Evolutionary conservation across 75 land plant genomes (phyloP), one percentile per base, ranked within the genome.

Genomic region (Cunninghamia lanceolata): DNA sequence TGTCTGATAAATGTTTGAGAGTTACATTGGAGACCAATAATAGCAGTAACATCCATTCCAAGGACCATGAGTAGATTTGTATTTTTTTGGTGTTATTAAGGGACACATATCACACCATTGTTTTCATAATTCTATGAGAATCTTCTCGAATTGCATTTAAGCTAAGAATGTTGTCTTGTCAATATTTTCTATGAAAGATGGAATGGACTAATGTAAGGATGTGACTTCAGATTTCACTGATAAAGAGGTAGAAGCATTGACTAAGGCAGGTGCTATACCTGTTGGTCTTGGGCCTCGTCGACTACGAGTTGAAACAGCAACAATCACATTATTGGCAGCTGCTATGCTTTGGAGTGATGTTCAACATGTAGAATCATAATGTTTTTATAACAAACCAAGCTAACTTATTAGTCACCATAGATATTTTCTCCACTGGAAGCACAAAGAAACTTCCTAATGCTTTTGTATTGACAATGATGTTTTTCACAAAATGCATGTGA

Each of bases 301-400:
- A 34, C 85, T 97, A 43, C 90, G 99, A 36, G 99, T 96, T 43
- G 99, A 97, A 88, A 97, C 99, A 32, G 99, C 98, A 70, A 95
- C 98, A 38, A 87, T 97, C 14, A 91, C 99, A 63, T 90, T 97
- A 47, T 87, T 97, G 19, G 83, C 98, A 76, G 88, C 94, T 53
- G 87, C 91, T 15, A 93, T 93, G 96, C 63, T 97, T 59, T 92
- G 97, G 92, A 88, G 91, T 81, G 94, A 94, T 84, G 90, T 92
- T 36, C 86, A 90, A 54, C 84, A 28, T 28, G 43, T 80, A 6
- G 34, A 45, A 71, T 71, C 15, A 34, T 71, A 15, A 71, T 34
- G 3, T 71, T 45, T n/a, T 45, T 8, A 80, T 80, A 45, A 80
- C 15, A 45, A 43, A 80, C 10, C 50, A 80, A 80, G 50, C 82